A percentile compares a stretch with the other conserved stretches of the same genome.
These are phyloP conservation scores for Fonsecaea pedrosoi DNA, from an alignment of 2,329 filamentous ascomycete genomes.

Conservation along the genomic window DNA sequence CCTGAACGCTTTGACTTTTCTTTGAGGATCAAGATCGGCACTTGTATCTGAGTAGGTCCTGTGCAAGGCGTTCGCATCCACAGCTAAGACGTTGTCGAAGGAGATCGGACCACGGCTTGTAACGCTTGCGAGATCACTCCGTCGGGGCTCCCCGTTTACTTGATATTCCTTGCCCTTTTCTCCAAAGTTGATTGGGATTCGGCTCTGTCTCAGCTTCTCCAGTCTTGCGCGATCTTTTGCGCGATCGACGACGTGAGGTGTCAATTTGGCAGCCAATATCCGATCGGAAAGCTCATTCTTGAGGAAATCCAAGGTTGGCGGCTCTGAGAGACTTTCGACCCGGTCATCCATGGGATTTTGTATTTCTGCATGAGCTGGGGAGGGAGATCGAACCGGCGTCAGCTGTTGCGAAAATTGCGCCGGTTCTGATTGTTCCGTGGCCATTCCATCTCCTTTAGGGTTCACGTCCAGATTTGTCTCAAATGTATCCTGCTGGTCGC, in stretches of 20 bases:
- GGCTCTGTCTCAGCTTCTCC: slow-evolving; percentile 39
- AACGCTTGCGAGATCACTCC: slow-evolving; percentile 26
- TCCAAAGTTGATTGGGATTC: slow-evolving; percentile 31
- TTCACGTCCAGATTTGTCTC: slow-evolving; percentile 15
- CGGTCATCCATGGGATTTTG: slow-evolving; percentile 34
- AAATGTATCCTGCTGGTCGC: slow-evolving; percentile 21
- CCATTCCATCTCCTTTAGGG: neutral
- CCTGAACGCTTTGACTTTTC: slow-evolving; percentile 25
- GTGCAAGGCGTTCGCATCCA: slow-evolving; percentile 9
- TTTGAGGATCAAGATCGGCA: slow-evolving; percentile 24
- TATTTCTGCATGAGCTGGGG: slow-evolving; percentile 22
- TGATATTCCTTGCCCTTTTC: slow-evolving; percentile 6
- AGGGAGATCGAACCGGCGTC: slow-evolving; percentile 25
- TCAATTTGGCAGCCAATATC: slow-evolving; percentile 45
- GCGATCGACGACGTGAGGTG: slow-evolving; percentile 47
- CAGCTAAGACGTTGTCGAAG: slow-evolving; percentile 21
- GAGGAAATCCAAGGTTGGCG: slow-evolving; percentile 44
- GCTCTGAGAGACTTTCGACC: slow-evolving; percentile 40
- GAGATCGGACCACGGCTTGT: slow-evolving; percentile 29
- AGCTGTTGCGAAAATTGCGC: slow-evolving; percentile 17
- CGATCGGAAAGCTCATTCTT: slow-evolving; percentile 45
- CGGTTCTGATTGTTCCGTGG: neutral
- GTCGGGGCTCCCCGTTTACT: slow-evolving; percentile 7
- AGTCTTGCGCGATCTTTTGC: slow-evolving; percentile 46
- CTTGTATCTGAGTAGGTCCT: slow-evolving; percentile 31